phyloP scores from a whole-genome alignment of 176 grass and related monocot genomes.

The Musa schizocarpa region DNA sequence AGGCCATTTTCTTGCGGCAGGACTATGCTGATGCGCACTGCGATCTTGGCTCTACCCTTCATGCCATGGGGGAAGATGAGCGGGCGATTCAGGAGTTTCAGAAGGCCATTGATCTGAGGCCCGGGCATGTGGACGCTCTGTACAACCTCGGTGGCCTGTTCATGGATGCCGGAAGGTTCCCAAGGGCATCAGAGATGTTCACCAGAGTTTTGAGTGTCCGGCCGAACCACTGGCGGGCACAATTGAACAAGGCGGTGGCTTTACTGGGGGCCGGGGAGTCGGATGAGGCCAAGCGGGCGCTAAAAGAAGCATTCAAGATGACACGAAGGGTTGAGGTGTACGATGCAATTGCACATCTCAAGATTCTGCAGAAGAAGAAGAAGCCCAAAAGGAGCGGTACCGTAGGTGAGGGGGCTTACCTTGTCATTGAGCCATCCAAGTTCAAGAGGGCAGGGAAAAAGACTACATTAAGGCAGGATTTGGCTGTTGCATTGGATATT shows the following conservation, averaged over 20 bases:
- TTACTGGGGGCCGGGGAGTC: slow-evolving; percentile 88
- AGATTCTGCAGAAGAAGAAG: slow-evolving; percentile 84
- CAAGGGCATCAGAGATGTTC: slow-evolving; percentile 77
- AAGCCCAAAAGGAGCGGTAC: slow-evolving; percentile 40
- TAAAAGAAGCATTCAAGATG: slow-evolving; percentile 98
- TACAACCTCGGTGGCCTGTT: slow-evolving; percentile 94
- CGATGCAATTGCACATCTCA: slow-evolving; percentile 94
- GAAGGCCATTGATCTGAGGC: slow-evolving; percentile 95
- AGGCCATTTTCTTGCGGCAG: slow-evolving; percentile 73
- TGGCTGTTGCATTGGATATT: slow-evolving; percentile 92
- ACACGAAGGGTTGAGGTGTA: slow-evolving; percentile 93
- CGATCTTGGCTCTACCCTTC: slow-evolving; percentile 81
- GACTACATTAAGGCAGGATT: slow-evolving; percentile 69
- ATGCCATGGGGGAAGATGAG: slow-evolving; percentile 77
- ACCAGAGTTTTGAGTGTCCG: slow-evolving; percentile 66
- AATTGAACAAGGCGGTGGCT: slow-evolving; percentile 86
- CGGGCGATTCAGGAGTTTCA: slow-evolving; percentile 84
- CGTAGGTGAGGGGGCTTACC: slow-evolving; percentile 49
- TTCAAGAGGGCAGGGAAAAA: slow-evolving; percentile 70
- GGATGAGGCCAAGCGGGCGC: slow-evolving; percentile 77
- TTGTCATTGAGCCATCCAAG: slow-evolving; percentile 84
- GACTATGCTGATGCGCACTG: slow-evolving; percentile 95
- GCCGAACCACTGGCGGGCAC: slow-evolving; percentile 77
- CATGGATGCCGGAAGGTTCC: slow-evolving; percentile 66
- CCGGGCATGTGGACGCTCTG: slow-evolving; percentile 78